Evolutionary conservation across 768 basidiomycete genomes (phyloP), one percentile per base, ranked within the genome.

Genomic region (Leucocoprinus birnbaumii): DNA sequence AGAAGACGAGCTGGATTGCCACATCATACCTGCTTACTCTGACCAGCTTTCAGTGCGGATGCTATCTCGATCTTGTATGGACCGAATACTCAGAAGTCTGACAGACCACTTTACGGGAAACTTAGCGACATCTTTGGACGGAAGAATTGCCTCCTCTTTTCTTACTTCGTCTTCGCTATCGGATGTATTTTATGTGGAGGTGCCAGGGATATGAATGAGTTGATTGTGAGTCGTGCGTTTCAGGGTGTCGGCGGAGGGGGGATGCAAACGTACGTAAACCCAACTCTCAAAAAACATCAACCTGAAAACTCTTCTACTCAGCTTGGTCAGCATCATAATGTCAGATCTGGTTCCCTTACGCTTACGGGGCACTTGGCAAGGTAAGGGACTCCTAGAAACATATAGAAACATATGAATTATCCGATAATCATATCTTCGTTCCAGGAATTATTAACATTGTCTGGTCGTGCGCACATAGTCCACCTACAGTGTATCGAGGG

Each of bases 291-390:
- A 22, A 7, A 2, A 16, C 13, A 10, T 19, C 18, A n/a, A 9
- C 18, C 31, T 48, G 21, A 34, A n/a, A 6, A 16, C 22, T 31
- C 26, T 19, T 10, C 16, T 47, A 22, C 25, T 1, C 61, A 85
- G 84, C 1, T 69, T 86, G 25, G 80, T 79, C 14, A 82, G 80
- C 51, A 87, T 88, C 53, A 78, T 87, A 35, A 76, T 87, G 67
- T 85, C 83, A 3, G 86, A 87, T 58, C 70, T 86, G 16, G 79
- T 86, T 1, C 83, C 85, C 0, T 70, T 87, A 44, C 75, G 85
- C 1, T 74, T 75, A 21, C 73, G 85, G 48, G 86, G 86, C 21
- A 86, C 83, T n/a, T 85, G 84, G 79, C 85, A 87, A 79, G 86
- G 83, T 76, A 21, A 3, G 63, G n/a, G n/a, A n/a, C n/a, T n/a